Conservation (phyloP, 108 stramenopile genomes). For the Cyclotella baltica region DNA sequence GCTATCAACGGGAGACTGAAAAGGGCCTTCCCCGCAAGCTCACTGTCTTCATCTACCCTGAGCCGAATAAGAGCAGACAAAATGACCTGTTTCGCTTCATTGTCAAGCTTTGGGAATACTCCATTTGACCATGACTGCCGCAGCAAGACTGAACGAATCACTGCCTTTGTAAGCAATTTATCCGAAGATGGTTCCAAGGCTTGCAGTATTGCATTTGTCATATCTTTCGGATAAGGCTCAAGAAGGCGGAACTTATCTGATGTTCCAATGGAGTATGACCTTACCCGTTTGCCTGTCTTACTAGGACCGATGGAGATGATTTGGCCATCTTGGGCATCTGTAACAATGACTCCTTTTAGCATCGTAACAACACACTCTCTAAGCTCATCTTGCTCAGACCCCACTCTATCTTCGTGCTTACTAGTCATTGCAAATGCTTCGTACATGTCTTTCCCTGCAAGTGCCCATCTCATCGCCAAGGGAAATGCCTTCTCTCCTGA, state of each 20-base stretch:
- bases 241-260: conserved; percentile 50
- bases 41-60: conserved; percentile 34
- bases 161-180: conserved; percentile 30
- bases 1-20: conserved; percentile 68
- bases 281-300: conserved; percentile 63
- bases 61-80: conserved; percentile 51
- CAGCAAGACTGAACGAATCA: conserved; percentile 58
- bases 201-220: conserved; percentile 60
- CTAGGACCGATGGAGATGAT: conserved; percentile 79
- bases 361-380: conserved; percentile 63
- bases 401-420: neutral
- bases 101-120: conserved; percentile 64
- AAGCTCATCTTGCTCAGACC: conserved; percentile 7
- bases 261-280: conserved; percentile 84
- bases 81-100: conserved; percentile 38
- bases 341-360: conserved; percentile 72
- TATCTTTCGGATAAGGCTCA: conserved; percentile 75
- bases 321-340: conserved; percentile 46
- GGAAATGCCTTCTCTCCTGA: conserved; percentile 77
- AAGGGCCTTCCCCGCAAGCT: conserved; percentile 56
- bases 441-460: conserved; percentile 65
- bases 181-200: conserved; percentile 35
- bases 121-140: conserved; percentile 73
- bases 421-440: conserved; percentile 31
- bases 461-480: conserved; percentile 63